Evolutionary conservation across 2,329 filamentous ascomycete genomes (phyloP).

Genomic region (Aplosporella prunicola): DNA sequence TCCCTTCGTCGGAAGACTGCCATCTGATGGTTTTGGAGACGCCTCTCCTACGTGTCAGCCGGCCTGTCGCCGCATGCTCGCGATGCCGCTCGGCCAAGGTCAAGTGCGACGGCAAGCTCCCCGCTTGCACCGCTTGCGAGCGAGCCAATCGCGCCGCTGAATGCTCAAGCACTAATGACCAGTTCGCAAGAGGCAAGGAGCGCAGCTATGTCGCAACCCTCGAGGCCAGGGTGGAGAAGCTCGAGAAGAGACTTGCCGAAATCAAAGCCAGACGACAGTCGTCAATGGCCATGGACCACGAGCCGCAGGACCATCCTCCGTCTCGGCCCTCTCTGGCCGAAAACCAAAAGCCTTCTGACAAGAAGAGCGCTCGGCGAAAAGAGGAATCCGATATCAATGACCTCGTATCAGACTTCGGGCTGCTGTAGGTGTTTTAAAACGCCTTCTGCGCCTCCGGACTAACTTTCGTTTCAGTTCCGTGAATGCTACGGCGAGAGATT

Average conservation of each 20-base stretch:
- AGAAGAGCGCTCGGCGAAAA: conserved; percentile 40
- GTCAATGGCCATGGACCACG: conserved; percentile 52
- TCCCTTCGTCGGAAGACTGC: neutral
- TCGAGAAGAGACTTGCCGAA: conserved; percentile 63
- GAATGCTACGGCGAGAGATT: conserved; percentile 89
- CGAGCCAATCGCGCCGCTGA: conserved; percentile 77
- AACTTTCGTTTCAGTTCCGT: conserved; percentile 55
- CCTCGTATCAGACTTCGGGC: conserved; percentile 87
- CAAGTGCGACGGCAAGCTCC: conserved; percentile 94
- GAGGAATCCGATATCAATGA: conserved; percentile 87
- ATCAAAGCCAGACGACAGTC: conserved; percentile 61
- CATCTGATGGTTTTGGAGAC: conserved; percentile 41
- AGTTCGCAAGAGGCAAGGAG: conserved; percentile 92
- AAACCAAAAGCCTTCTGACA: conserved; percentile 20
- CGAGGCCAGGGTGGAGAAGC: conserved; percentile 81
- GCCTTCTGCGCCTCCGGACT: neutral
- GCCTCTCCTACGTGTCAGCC: conserved; percentile 61
- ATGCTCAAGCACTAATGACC: conserved; percentile 90
- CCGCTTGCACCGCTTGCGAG: conserved; percentile 90
- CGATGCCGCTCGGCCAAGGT: conserved; percentile 87
- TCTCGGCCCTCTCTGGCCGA: conserved; percentile 22
- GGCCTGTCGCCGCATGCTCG: conserved; percentile 71
- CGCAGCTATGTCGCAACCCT: conserved; percentile 92
- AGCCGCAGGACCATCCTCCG: conserved; percentile 42
- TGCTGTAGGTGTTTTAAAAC: conserved; percentile 61